phyloP scores from a whole-genome alignment of 2,329 filamentous ascomycete genomes.

The Hypoxylon sp. region DNA sequence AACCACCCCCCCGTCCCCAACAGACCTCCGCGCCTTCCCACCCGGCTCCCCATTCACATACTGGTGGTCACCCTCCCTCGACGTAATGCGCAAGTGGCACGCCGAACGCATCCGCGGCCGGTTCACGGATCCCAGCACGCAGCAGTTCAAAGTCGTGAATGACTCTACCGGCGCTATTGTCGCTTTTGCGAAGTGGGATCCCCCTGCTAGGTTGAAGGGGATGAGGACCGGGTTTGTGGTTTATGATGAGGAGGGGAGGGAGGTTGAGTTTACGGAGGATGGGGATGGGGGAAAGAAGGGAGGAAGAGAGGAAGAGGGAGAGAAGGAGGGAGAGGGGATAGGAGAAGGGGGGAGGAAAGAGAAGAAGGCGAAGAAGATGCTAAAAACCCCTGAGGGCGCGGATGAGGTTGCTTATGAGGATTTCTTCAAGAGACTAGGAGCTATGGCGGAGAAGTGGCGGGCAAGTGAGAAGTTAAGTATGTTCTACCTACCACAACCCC shows the following conservation, averaged over 20 bases:
- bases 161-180: conserved; percentile 40
- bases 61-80: conserved; percentile 48
- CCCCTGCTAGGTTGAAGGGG: conserved; percentile 40
- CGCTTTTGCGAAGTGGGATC: conserved; percentile 49
- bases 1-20: conserved; percentile 5
- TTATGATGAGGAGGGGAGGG: conserved; percentile 41
- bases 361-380: conserved; percentile 5
- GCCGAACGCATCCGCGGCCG: conserved; percentile 43
- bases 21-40: conserved; percentile 49
- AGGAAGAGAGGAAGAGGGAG: conserved; percentile 10
- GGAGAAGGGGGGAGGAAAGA: background rate
- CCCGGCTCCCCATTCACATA: conserved; percentile 45
- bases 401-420: conserved; percentile 41
- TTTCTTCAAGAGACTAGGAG: conserved; percentile 43
- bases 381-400: conserved; percentile 40
- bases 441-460: conserved; percentile 46
- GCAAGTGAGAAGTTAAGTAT: conserved; percentile 48
- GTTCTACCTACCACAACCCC: conserved; percentile 6
- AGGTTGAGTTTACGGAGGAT: background rate
- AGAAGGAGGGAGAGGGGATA: background rate
- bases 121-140: conserved; percentile 46
- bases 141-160: conserved; percentile 51
- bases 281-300: background rate
- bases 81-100: conserved; percentile 48
- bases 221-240: conserved; percentile 42